A percentile compares a stretch with the other conserved stretches of the same genome.
Evolutionary conservation across 1,139 yeast genomes (phyloP).

Genomic region (Kodamaea suecica): DNA sequence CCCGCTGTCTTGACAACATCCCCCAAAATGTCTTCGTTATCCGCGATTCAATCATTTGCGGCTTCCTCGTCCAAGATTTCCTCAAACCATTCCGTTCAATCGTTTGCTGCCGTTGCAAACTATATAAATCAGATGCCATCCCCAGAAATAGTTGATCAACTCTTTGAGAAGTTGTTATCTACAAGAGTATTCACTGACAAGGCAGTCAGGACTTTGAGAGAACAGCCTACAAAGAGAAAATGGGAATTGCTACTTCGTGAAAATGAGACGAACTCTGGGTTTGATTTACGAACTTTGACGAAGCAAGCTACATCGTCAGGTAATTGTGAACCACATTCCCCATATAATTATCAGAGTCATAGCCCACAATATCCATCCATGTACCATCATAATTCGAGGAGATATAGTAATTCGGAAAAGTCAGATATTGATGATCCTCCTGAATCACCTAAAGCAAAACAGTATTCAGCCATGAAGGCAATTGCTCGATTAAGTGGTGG

Average conservation of each 20-base stretch:
- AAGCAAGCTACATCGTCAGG: slow-evolving; percentile 11
- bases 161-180: slow-evolving; percentile 40
- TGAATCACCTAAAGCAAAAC: slow-evolving; percentile 10
- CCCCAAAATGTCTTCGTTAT: slow-evolving; percentile 5
- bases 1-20: slow-evolving; percentile 2
- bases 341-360: background rate
- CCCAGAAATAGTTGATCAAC: slow-evolving; percentile 33
- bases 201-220: slow-evolving; percentile 30
- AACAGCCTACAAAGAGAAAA: slow-evolving; percentile 36
- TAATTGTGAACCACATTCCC: background rate
- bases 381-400: background rate
- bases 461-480: slow-evolving; percentile 13
- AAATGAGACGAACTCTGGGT: slow-evolving; percentile 36
- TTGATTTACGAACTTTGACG: slow-evolving; percentile 28
- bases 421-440: slow-evolving; percentile 3
- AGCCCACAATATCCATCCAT: background rate
- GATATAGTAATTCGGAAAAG: slow-evolving; percentile 2
- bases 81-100: slow-evolving; percentile 23
- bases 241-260: slow-evolving; percentile 48
- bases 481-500: slow-evolving; percentile 13
- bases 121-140: slow-evolving; percentile 36
- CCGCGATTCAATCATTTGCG: too few species aligned
- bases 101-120: slow-evolving; percentile 33
- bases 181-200: slow-evolving; percentile 37
- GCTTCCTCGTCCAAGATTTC: slow-evolving; percentile 5